Percentiles rank a stretch among this genome's conserved stretches.
These are phyloP conservation scores for Protomyces gravidus DNA, from an alignment of 1,139 yeast species.

Conservation along the genomic window DNA sequence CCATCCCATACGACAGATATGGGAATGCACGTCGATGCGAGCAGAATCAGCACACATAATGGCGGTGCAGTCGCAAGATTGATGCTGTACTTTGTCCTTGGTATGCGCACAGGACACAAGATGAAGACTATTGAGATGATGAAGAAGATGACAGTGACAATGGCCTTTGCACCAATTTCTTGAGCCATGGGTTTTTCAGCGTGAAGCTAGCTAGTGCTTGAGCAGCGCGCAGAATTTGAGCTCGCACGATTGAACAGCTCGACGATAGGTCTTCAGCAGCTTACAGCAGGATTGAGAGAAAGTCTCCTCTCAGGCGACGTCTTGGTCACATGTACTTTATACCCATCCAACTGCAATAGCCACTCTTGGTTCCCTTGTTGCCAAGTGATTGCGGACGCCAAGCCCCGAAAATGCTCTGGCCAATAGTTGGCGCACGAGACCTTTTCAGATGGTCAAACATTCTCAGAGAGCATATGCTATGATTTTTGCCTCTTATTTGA, in stretches of 20 bases:
- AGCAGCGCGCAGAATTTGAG: neutral
- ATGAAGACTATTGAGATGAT: conserved; percentile 26
- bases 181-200: neutral
- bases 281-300: too few species aligned
- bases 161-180: conserved; percentile 21
- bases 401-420: too few species aligned
- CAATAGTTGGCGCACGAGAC: too few species aligned
- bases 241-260: neutral
- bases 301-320: too few species aligned
- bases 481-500: neutral
- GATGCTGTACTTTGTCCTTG: conserved; percentile 16
- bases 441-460: too few species aligned
- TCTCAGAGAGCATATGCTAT: too few species aligned
- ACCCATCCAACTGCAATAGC: too few species aligned
- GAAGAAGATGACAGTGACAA: conserved; percentile 22
- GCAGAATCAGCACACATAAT: conserved; percentile 21
- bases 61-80: conserved; percentile 29
- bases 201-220: neutral
- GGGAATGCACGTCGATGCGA: conserved; percentile 23
- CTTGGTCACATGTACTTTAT: too few species aligned
- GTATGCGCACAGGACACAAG: conserved; percentile 20
- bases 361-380: too few species aligned
- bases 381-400: too few species aligned
- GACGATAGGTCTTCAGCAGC: neutral
- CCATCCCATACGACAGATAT: conserved; percentile 26